phyloP scores from a whole-genome alignment of 495 filamentous ascomycete genomes.

The Friedmanniomyces simplex region DNA sequence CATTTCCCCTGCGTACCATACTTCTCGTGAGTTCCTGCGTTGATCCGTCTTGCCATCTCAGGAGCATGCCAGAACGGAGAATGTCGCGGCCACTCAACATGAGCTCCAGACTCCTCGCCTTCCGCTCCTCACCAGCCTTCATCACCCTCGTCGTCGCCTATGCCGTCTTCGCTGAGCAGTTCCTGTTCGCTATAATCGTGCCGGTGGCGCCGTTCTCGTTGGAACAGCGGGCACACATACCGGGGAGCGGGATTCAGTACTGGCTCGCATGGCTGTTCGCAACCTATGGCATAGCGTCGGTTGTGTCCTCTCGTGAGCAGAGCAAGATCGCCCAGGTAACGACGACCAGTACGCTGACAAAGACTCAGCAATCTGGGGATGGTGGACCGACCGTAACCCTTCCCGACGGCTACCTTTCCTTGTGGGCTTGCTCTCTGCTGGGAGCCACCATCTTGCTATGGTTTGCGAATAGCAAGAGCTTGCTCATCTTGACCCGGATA shows the following conservation, averaged over 20 bases:
- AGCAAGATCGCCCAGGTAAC: background rate
- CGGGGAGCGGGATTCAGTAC: conserved; percentile 41
- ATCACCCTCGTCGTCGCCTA: background rate
- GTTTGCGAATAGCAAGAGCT: conserved; percentile 46
- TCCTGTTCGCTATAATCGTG: conserved; percentile 69
- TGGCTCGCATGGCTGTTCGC: conserved; percentile 71
- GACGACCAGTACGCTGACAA: background rate
- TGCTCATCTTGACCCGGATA: conserved; percentile 58
- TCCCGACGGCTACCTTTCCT: conserved; percentile 62
- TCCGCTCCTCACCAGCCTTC: background rate
- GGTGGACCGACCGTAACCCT: conserved; percentile 51
- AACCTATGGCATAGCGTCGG: conserved; percentile 62
- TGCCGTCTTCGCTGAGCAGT: conserved; percentile 22
- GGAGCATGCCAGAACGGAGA: background rate
- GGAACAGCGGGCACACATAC: background rate
- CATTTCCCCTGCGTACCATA: no score
- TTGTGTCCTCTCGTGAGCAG: conserved; percentile 39
- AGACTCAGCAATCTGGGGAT: conserved; percentile 25
- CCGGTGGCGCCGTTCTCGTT: conserved; percentile 74
- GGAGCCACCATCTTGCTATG: conserved; percentile 43
- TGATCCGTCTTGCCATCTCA: background rate
- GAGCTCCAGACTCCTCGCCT: background rate
- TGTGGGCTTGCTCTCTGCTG: conserved; percentile 54
- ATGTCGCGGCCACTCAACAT: background rate
- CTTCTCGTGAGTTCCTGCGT: no score